Evolutionary conservation across 1,139 yeast genomes (phyloP), one percentile per base, ranked within the genome.

Genomic region (Suhomyces bribrorum): DNA sequence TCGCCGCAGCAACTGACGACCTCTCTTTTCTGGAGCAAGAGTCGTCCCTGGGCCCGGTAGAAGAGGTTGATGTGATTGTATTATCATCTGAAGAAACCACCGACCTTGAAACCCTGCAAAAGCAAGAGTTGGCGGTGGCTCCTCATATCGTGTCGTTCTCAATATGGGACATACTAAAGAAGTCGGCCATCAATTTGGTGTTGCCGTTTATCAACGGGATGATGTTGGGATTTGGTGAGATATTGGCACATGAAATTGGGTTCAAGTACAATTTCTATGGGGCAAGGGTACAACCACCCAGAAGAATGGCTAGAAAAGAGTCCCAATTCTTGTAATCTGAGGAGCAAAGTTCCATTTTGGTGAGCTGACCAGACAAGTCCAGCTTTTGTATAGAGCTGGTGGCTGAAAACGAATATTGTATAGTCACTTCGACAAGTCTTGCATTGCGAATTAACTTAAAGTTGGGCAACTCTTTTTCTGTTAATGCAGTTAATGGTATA

Each of bases 171-270:
- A 59, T 77, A 26, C 35, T 77, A 29, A 62, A 69, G 38, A 71
- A 74, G 27, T 70, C 83, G 14, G 79, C 89, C 3, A 81, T 92
- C 47, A 90, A 92, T 53, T 64, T 90, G 50, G 61, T 89, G 4
- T 66, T 92, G 35, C 98, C 98, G 2, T 89, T 92, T 54, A 70
- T 92, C 46, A 92, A 92, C 57, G 98, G 98, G 8, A 71, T 92
- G 67, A 90, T 90, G 96, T 75, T 92, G 44, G 98, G 98, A 0
- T 88, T 90, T 61, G 98, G 98, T 1, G 98, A 92, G 65, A 83
- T 92, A 16, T 70, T 87, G 48, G 98, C 97, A 12, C 97, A 90
- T 58, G 97, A 92, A 57, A 67, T 90, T 33, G 95, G 96, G 7
- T 86, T 86, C 69, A 73, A 75, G 40, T 84, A 80, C 66, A 81